Percentiles rank a stretch among this genome's conserved stretches.
phyloP scores from a whole-genome alignment of 106 monocot species.

The Xerophyta viscosa region DNA sequence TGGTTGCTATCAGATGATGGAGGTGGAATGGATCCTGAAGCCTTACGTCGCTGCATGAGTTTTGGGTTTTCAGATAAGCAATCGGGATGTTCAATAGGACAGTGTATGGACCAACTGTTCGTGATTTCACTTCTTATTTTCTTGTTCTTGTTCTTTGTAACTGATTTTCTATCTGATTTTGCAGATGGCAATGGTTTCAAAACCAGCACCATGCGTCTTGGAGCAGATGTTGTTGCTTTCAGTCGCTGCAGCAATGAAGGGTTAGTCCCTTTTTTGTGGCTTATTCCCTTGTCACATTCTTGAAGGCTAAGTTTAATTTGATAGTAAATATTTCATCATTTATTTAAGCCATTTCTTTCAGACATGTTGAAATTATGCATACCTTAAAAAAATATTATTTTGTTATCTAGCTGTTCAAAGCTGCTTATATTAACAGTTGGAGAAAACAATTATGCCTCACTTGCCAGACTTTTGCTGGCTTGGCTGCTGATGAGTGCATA shows the following conservation, averaged over 20 bases:
- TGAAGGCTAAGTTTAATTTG: too few species aligned
- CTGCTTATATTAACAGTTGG: too few species aligned
- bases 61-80: conserved; percentile 94
- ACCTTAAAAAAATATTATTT: too few species aligned
- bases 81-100: conserved; percentile 64
- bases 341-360: too few species aligned
- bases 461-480: too few species aligned
- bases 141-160: background rate
- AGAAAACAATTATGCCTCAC: too few species aligned
- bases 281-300: background rate
- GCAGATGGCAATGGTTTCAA: conserved; percentile 98
- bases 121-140: conserved; percentile 3
- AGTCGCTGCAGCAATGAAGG: conserved; percentile 40
- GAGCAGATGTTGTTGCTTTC: conserved; percentile 82
- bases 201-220: conserved; percentile 95
- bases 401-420: too few species aligned
- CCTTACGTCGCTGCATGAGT: conserved; percentile 76
- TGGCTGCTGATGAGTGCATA: too few species aligned
- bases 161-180: conserved; percentile 7
- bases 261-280: too few species aligned
- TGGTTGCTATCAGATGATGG: conserved; percentile 56
- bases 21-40: conserved; percentile 87
- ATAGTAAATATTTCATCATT: too few species aligned
- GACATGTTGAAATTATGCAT: too few species aligned
- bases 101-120: conserved; percentile 41